Evolutionary conservation across 1,139 yeast species (phyloP).

Genomic region (Saccharomycopsis crataegensis): DNA sequence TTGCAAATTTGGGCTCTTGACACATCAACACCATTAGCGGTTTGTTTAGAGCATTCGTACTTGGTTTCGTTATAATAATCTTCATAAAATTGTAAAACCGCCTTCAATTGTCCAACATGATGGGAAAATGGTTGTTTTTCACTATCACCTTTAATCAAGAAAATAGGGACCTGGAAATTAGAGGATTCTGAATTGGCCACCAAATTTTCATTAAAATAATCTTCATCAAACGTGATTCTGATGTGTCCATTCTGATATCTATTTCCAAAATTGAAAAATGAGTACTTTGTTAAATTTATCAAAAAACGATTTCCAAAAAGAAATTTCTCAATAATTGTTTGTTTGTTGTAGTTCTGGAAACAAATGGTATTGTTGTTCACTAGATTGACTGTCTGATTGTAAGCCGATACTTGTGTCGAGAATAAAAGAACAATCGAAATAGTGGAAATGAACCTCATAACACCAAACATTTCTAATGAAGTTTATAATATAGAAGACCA

Average conservation of each 20-base stretch:
- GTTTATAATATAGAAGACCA: too few species aligned
- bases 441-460: neutral
- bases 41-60: constrained; percentile 4
- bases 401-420: neutral
- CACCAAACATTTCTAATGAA: too few species aligned
- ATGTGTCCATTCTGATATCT: neutral
- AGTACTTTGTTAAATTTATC: neutral
- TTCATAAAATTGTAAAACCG: constrained; percentile 8
- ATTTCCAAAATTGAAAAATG: constrained; percentile 6
- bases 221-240: neutral
- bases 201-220: neutral
- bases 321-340: constrained; percentile 6
- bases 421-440: neutral
- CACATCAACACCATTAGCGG: neutral
- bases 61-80: neutral
- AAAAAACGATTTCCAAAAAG: constrained; percentile 4
- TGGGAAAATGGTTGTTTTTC: neutral
- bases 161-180: constrained; percentile 14
- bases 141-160: neutral
- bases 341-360: constrained; percentile 12
- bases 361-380: constrained; percentile 11
- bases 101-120: neutral
- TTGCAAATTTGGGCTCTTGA: constrained; percentile 7
- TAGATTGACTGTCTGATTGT: constrained; percentile 7
- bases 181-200: neutral